phyloP scores from a whole-genome alignment of 345 rosid genomes.

The Theobroma cacao region DNA sequence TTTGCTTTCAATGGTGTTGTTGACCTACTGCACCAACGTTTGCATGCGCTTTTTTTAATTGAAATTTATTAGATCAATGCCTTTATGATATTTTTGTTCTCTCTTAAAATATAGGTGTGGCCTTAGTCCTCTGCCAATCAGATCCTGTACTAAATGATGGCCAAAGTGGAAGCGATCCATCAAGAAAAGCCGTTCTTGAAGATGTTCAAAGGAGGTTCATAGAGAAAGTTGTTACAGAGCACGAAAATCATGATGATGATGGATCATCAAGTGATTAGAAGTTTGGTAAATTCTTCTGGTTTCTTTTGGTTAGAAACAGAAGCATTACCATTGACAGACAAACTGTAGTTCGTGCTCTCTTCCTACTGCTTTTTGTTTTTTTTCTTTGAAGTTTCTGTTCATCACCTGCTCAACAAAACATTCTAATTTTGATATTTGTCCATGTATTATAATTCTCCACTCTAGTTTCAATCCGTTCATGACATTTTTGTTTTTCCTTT shows the following conservation, averaged over 20 bases:
- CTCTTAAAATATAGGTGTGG: conserved; percentile 59
- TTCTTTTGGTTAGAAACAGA: neutral
- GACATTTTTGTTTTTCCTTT: neutral
- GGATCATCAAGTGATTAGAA: conserved; percentile 80
- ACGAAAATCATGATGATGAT: conserved; percentile 70
- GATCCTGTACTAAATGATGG: conserved; percentile 93
- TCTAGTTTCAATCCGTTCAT: neutral
- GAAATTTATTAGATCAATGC: neutral
- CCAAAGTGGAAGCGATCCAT: conserved; percentile 63
- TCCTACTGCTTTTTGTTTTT: neutral
- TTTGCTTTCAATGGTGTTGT: neutral
- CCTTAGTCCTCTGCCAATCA: conserved; percentile 86
- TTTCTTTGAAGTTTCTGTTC: conserved; percentile 9
- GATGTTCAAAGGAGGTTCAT: conserved; percentile 79
- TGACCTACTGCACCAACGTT: neutral
- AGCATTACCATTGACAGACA: neutral
- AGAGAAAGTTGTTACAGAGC: conserved; percentile 81
- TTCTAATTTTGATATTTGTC: neutral
- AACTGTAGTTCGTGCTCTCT: neutral
- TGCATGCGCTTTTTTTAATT: too few relatives aligned
- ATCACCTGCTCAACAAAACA: neutral
- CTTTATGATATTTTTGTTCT: neutral
- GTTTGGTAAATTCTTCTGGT: conserved; percentile 1
- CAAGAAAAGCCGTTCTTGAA: conserved; percentile 72
- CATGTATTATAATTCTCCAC: neutral